Conservation (phyloP, 352 stramenopile species). For the Pythium apleroticum region DNA sequence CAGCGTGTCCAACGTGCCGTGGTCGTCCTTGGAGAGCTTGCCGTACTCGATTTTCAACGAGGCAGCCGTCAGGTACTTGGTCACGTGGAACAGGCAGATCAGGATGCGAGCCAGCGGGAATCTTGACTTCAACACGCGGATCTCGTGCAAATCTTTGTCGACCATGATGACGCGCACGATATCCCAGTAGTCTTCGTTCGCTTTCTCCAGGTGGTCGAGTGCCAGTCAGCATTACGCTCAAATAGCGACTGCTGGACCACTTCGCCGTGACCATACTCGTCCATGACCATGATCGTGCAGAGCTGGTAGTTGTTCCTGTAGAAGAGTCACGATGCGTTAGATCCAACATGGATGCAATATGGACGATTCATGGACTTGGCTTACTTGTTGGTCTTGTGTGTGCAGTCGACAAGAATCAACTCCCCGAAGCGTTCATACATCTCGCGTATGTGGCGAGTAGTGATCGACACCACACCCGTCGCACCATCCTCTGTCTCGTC, state of each 20-base stretch:
- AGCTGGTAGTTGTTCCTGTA: slow-evolving; percentile 20
- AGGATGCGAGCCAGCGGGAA: slow-evolving; percentile 8
- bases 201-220: slow-evolving; percentile 10
- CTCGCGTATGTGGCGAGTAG: background rate
- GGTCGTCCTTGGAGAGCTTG: slow-evolving; percentile 24
- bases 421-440: background rate
- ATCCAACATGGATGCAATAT: background rate
- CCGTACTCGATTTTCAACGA: slow-evolving; percentile 8
- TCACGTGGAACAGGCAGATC: slow-evolving; percentile 13
- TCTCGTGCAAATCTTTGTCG: slow-evolving; percentile 26
- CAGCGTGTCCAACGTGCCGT: slow-evolving; percentile 4
- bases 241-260: slow-evolving; percentile 15
- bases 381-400: slow-evolving; percentile 7
- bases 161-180: slow-evolving; percentile 14
- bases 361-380: background rate
- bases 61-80: slow-evolving; percentile 13
- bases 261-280: slow-evolving; percentile 6
- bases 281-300: slow-evolving; percentile 12
- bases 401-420: slow-evolving; percentile 1
- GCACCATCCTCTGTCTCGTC: background rate
- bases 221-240: slow-evolving; percentile 18
- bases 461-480: background rate
- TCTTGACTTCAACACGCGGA: background rate
- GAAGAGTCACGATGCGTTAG: background rate
- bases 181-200: background rate